Evolutionary conservation across 495 filamentous ascomycete species (phyloP), one percentile per base, ranked within the genome.

Genomic region (Neurospora sp.): DNA sequence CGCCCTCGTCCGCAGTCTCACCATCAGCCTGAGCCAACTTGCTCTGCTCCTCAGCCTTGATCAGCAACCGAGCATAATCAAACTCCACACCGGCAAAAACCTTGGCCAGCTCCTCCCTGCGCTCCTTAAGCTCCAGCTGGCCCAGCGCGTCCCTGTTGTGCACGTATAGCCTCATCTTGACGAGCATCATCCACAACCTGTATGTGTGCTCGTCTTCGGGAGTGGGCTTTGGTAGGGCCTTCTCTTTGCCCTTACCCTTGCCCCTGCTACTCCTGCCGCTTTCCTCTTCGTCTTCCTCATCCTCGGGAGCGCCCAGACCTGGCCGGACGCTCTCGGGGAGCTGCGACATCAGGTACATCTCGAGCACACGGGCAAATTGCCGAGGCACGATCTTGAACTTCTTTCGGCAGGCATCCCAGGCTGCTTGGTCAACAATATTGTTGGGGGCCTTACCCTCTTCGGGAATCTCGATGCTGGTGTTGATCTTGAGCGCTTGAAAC

Each of bases 301-400:
- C 69, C 68, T 72, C 68, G 4, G 20, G 78, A 3, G 72, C 70
- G 12, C 74, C 72, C 7, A 84, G 74, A 12, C 75, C 81, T 39
- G 87, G 85, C 37, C 91, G 88, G 72, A 93, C 86, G 14, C 84
- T 81, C 9, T 83, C 77, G 1, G 93, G 89, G 35, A 98, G 91
- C 69, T 83, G 85, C 8, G 90, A 90, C 75, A 98, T 90, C 8
- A 97, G 91, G 71, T 92, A 89, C 89, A 98, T 94, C 81, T 99
- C 96, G 18, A 95, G 82, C 10, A 97, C 85, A 40, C 95, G 89
- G 39, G 86, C 85, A 81, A 98, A 97, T 82, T 98, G 96, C n/a
- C 95, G 89, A 0, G 90, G 86, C 7, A 90, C 90, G 73, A 98
- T 93, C 79, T 97, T 97, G 70, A 87, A 85, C 45, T 87, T 82